Evolutionary conservation across 331 rosid species (phyloP), one percentile per base, ranked within the genome.

Genomic region (Quercus phellos): DNA sequence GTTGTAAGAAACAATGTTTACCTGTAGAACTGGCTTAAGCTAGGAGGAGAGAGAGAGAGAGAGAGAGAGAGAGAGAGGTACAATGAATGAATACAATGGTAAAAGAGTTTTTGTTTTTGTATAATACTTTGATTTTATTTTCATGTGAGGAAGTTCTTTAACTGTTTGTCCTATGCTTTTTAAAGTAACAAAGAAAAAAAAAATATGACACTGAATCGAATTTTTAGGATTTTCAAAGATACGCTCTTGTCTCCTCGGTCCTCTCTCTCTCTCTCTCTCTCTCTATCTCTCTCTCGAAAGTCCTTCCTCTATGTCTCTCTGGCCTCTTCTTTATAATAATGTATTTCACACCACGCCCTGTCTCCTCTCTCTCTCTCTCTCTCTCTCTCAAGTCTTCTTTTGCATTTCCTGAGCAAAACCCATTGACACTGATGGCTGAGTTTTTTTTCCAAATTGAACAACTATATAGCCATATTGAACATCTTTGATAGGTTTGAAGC

Each of bases 201-300:
- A 50, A 71, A 87, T 46, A 46, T 46, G 13, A 46, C 4, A 85
- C 85, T 80, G 81, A 87, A 89, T 86, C 98, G 86, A 89, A 81
- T 90, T 89, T 91, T 73, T 75, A 77, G 77, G 94, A 90, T 94
- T 91, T 92, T 92, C 90, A 81, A 72, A 88, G 96, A 94, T 90
- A 90, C 89, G 93, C 88, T 87, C 59, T 77, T 90, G 90, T 90
- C 94, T 79, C 89, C 90, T 74, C 38, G 59, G 77, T 77, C 84
- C 73, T 72, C 73, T 75, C 78, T 73, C 42, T 29, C 73, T 75
- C 77, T 73, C 51, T 29, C 72, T 35, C 46, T 38, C 46, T 38
- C 46, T 38, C 43, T 32, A 2, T 53, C 74, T 35, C 79, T 34
- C 79, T 58, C 79, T 22, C 55, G 4, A 4, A 51, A 14, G 38